Evolutionary conservation across 2,329 filamentous ascomycete species (phyloP).

Genomic region (Sporothrix schenckii): DNA sequence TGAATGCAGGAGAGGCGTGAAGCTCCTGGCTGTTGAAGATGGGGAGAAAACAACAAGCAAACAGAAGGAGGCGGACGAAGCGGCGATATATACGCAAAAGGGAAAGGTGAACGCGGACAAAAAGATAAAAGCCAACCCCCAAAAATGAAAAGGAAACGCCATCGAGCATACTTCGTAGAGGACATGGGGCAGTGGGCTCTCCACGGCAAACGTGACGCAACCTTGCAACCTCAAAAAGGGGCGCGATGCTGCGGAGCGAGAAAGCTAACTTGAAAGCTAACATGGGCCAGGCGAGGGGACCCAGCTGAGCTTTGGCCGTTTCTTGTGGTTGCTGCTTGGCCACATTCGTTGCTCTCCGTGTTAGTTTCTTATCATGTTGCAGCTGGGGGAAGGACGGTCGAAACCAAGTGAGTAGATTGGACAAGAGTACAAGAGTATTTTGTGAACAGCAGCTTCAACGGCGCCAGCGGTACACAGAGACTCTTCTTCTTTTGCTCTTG

Average conservation of each 20-base stretch:
- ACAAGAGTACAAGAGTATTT: neutral
- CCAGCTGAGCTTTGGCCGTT: conserved; percentile 14
- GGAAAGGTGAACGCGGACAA: neutral
- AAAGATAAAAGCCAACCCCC: no score
- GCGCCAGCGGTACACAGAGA: neutral
- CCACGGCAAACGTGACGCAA: conserved; percentile 13
- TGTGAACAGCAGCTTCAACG: neutral
- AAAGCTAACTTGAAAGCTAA: neutral
- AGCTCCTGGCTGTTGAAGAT: neutral
- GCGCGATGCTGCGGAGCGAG: neutral
- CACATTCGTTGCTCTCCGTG: no score
- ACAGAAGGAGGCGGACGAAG: neutral
- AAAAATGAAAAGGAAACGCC: neutral
- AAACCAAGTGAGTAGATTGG: neutral
- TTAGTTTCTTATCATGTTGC: neutral
- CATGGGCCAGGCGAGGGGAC: neutral
- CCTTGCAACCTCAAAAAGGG: conserved; percentile 6
- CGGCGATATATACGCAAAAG: conserved; percentile 19
- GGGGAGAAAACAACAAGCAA: neutral
- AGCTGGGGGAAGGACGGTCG: neutral
- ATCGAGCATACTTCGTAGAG: no score
- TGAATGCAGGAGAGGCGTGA: conserved; percentile 5
- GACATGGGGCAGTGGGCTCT: neutral
- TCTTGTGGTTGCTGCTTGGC: neutral
- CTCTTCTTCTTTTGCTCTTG: neutral